Base-by-base conservation (phyloP, 768 basidiomycete genomes). In the Sporobolomyces phaffii region DNA sequence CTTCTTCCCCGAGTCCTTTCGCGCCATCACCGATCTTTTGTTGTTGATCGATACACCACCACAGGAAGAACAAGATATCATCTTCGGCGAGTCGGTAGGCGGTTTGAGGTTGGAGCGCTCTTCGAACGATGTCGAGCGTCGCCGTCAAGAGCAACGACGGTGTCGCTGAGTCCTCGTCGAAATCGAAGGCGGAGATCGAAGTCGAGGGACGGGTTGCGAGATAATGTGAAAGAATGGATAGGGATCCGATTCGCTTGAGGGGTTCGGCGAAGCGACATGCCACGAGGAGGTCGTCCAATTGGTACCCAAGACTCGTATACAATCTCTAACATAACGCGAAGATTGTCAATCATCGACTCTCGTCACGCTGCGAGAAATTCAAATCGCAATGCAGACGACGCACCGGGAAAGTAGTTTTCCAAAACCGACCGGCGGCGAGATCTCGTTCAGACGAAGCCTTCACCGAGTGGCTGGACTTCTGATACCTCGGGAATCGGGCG, bases 21-120 rank as follows among this genome's bases (percentile, higher is more conserved):
- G n/a, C 49, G 13, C 17, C 48, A 9, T 24, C 18, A 18, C 22
- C 49, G 8, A 22, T 31, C 31, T 36, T 24, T 2, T 8, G 6
- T 2, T 24, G 40, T 34, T 57, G 29, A 22, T 51, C 49, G 48
- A 65, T 33, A 48, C 57, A 59, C 64, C 64, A 65, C 56, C 57
- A 65, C 31, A 51, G 28, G 56, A 49, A 59, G 49, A 65, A 65
- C 22, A 65, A 43, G 18, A 51, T 50, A 11, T 65, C 64, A 33
- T 59, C 56, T n/a, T 43, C 57, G 7, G 56, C 31, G 17, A 59
- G 5, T 20, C 34, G 13, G 49, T 34, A 28, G 20, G 54, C 7
- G 38, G 17, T 13, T 1, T n/a, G 15, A 11, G 41, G 56, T 3
- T 45, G 17, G 3, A 45, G n/a, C 10, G 56, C 29, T 33, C 31